These are phyloP conservation scores for Chenopodium suecicum DNA, from an alignment of 148 eudicot genomes.

Conservation along the genomic window DNA sequence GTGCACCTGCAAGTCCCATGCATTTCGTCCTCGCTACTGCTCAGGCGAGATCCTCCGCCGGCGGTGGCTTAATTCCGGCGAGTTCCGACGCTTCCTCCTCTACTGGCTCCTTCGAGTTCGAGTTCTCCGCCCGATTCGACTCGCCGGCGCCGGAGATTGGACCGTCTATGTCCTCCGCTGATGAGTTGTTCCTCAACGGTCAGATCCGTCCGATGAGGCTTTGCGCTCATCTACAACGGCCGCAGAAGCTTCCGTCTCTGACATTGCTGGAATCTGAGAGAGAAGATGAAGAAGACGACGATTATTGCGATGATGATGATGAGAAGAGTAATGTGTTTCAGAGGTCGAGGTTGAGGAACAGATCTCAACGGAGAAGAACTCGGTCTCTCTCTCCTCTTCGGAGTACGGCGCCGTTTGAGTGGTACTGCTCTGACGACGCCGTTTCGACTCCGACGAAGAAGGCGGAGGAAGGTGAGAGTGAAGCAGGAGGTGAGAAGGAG, in stretches of 20 bases:
- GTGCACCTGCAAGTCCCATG: slow-evolving; percentile 88
- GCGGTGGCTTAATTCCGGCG: slow-evolving; percentile 19
- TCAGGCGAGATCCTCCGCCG: slow-evolving; percentile 18
- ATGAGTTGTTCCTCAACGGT: slow-evolving; percentile 48
- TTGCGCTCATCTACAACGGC: slow-evolving; percentile 67
- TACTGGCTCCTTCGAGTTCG: slow-evolving; percentile 38
- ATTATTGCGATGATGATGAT: neutral
- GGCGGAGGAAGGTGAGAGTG: slow-evolving; percentile 12
- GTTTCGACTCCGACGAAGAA: slow-evolving; percentile 11
- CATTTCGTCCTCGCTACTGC: slow-evolving; percentile 50
- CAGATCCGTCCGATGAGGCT: slow-evolving; percentile 73
- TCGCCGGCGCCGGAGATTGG: slow-evolving; percentile 33
- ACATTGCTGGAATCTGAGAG: slow-evolving; percentile 32
- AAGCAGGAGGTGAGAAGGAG: slow-evolving; percentile 14
- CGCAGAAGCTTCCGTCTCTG: slow-evolving; percentile 53
- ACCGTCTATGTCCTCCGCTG: slow-evolving; percentile 37
- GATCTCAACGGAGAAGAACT: slow-evolving; percentile 58
- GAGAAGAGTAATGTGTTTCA: slow-evolving; percentile 11
- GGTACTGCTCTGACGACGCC: slow-evolving; percentile 16
- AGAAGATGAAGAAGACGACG: slow-evolving; percentile 22
- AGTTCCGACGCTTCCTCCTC: slow-evolving; percentile 25
- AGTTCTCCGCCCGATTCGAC: slow-evolving; percentile 43
- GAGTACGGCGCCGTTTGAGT: slow-evolving; percentile 42
- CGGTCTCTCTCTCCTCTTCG: slow-evolving; percentile 82
- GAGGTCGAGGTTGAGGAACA: slow-evolving; percentile 43